Conservation (phyloP, 192 early-diverging fungal species). For the Entophlyctis luteolus region DNA sequence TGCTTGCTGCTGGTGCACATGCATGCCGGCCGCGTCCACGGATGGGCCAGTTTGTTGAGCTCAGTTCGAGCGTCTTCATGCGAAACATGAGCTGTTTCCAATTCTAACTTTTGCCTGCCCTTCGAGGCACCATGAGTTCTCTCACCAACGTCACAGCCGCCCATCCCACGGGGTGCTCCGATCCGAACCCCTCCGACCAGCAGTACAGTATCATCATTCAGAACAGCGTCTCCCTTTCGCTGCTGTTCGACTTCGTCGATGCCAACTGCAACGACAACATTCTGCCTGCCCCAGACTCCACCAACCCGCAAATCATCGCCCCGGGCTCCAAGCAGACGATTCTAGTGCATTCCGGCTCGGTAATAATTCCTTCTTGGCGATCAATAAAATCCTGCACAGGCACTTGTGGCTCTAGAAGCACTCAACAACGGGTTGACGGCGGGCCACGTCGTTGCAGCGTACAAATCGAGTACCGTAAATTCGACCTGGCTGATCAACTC, state of each 20-base stretch:
- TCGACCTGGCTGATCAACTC: constrained; percentile 8
- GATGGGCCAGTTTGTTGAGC: too few species aligned
- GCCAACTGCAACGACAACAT: constrained; percentile 2
- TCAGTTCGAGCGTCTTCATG: too few species aligned
- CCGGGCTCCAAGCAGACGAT: not conserved
- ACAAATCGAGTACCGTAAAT: not conserved
- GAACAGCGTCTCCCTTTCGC: not conserved
- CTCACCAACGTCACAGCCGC: not conserved
- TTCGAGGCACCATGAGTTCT: too few species aligned
- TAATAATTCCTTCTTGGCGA: not conserved
- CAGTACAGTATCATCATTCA: not conserved
- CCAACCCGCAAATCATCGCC: constrained; percentile 3
- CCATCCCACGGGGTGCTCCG: constrained; percentile 6
- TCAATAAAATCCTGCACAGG: too few species aligned
- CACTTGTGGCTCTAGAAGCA: constrained; percentile 11
- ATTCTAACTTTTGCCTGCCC: too few species aligned
- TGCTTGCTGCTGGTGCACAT: too few species aligned
- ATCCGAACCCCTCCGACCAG: not conserved
- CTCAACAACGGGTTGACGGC: not conserved
- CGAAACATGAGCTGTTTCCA: too few species aligned
- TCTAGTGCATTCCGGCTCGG: constrained; percentile 2
- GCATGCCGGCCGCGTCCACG: too few species aligned
- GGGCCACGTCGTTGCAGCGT: not conserved
- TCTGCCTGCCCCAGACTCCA: not conserved
- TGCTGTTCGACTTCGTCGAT: constrained; percentile 6